Conservation (phyloP, 169 alveolate genomes). For the Plasmodium cynomolgi region DNA sequence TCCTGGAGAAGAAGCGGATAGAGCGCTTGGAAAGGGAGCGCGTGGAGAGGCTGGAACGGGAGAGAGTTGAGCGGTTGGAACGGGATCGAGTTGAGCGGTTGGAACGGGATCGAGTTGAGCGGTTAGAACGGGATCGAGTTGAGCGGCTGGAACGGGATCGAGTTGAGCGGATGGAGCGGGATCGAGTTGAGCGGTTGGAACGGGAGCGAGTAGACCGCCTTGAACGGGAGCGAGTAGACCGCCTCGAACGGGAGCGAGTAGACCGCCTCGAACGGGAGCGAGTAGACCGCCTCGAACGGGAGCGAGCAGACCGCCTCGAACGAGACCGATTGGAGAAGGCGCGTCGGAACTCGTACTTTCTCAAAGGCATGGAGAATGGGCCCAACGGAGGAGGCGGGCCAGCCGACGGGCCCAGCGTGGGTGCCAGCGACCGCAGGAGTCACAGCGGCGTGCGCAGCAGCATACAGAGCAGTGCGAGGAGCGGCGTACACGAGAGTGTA, state of each 20-base stretch:
- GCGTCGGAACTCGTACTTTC: neutral
- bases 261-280: neutral
- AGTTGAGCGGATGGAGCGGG: slow-evolving; percentile 18
- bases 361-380: neutral
- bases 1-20: slow-evolving; percentile 44
- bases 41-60: slow-evolving; percentile 16
- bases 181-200: neutral
- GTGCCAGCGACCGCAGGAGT: neutral
- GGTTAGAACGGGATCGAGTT: slow-evolving; percentile 17
- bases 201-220: neutral
- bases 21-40: slow-evolving; percentile 9
- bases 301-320: neutral
- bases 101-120: slow-evolving; percentile 20
- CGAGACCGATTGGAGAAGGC: neutral
- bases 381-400: neutral
- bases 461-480: neutral
- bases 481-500: neutral
- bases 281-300: neutral
- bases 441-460: neutral
- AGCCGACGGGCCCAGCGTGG: neutral
- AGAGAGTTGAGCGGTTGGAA: slow-evolving; percentile 1
- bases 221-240: slow-evolving; percentile 38
- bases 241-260: neutral
- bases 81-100: neutral
- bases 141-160: slow-evolving; percentile 29